These are phyloP conservation scores for Leavenworthia alabamica DNA, from an alignment of 345 rosid species.

Conservation along the genomic window DNA sequence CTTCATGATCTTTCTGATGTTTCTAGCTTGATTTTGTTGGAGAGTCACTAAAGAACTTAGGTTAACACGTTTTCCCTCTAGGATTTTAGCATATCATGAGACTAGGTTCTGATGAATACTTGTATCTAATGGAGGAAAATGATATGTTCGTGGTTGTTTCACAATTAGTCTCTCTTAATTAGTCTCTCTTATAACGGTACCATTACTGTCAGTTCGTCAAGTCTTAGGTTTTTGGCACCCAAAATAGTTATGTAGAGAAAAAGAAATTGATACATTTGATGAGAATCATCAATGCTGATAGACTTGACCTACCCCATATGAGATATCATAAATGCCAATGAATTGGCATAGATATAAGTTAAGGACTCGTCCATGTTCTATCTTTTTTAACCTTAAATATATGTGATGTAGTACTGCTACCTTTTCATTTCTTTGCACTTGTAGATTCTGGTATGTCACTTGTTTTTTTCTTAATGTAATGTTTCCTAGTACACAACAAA, in stretches of 20 bases:
- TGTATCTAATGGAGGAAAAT: not conserved
- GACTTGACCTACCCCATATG: not conserved
- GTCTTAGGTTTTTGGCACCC: not conserved
- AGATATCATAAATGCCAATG: not conserved
- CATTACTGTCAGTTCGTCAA: not conserved
- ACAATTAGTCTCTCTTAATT: not conserved
- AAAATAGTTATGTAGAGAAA: not conserved
- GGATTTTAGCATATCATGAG: not conserved
- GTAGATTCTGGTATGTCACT: conserved; percentile 13
- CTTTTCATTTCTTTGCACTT: not conserved
- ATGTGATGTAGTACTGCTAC: not conserved
- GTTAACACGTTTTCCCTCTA: not conserved
- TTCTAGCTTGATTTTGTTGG: conserved; percentile 3
- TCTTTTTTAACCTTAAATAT: not conserved
- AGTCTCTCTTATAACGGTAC: not conserved
- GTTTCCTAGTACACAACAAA: not conserved
- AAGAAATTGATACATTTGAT: not conserved
- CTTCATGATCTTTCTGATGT: conserved; percentile 3
- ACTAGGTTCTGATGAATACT: not conserved
- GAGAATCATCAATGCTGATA: not conserved
- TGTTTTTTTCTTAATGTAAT: not conserved
- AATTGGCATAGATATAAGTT: not conserved
- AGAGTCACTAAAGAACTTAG: not conserved
- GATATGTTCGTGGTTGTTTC: not conserved
- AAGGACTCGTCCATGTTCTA: not conserved